Percentiles rank a stretch among this genome's conserved stretches.
phyloP scores from a whole-genome alignment of 2,329 filamentous ascomycete species.

The Colletotrichum chrysophilum region DNA sequence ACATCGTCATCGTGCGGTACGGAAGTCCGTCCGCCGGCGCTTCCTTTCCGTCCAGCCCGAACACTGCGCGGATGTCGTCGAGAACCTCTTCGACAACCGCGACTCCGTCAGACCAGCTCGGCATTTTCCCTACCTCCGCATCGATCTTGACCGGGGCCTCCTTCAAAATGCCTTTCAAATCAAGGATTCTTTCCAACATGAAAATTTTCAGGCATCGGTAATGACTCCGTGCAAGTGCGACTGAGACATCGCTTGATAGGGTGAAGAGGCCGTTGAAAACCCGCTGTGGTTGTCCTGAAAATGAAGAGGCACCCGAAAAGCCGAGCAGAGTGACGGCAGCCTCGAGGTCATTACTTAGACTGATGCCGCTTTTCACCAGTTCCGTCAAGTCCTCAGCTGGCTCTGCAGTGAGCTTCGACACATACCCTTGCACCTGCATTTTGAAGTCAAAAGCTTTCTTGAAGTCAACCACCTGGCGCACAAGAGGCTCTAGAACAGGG shows the following conservation, averaged over 20 bases:
- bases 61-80: slow-evolving; percentile 3
- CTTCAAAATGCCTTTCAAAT: not conserved
- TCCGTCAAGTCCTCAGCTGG: not conserved
- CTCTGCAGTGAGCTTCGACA: not conserved
- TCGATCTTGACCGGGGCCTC: not conserved
- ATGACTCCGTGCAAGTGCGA: not conserved
- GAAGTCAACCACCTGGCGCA: not conserved
- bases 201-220: not conserved
- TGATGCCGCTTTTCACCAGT: not conserved
- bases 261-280: slow-evolving; percentile 3
- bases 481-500: not conserved
- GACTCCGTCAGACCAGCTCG: not conserved
- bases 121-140: not conserved
- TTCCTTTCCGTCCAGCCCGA: slow-evolving; percentile 7
- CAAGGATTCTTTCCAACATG: not conserved
- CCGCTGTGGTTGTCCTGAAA: not conserved
- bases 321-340: not conserved
- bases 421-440: not conserved
- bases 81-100: not conserved
- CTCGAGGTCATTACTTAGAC: not conserved
- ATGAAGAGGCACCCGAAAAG: not conserved
- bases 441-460: slow-evolving; percentile 1
- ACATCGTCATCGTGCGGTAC: slow-evolving; percentile 16
- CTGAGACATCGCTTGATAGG: not conserved
- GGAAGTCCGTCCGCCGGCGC: not conserved